Evolutionary conservation across 441 rosid genomes (phyloP).

Genomic region (Syzygium syzygioides): DNA sequence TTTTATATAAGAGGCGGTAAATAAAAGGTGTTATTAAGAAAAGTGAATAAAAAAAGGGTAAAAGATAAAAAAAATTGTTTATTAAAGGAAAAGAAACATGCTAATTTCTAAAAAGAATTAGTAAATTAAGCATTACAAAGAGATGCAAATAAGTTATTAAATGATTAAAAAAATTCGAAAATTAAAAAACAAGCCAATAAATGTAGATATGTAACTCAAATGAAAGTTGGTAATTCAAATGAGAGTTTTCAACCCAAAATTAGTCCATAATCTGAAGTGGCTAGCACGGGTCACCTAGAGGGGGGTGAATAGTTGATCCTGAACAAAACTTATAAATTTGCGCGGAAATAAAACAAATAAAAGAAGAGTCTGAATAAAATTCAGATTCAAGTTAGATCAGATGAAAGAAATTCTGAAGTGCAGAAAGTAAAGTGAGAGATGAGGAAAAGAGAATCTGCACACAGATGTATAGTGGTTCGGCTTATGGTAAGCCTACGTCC

Average conservation of each 20-base stretch:
- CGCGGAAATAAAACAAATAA: too few relatives aligned
- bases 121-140: background rate
- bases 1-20: background rate
- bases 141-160: background rate
- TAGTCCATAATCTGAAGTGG: background rate
- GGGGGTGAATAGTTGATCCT: too few relatives aligned
- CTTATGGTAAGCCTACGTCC: too few relatives aligned
- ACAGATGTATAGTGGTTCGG: too few relatives aligned
- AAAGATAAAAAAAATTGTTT: background rate
- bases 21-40: background rate
- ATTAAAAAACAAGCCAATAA: too few relatives aligned
- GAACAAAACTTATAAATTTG: too few relatives aligned
- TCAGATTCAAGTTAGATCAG: too few relatives aligned
- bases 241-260: background rate
- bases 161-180: rapidly evolving
- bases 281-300: too few relatives aligned
- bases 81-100: background rate
- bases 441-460: too few relatives aligned
- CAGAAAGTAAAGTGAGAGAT: too few relatives aligned
- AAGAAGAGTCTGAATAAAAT: too few relatives aligned
- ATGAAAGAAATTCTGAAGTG: too few relatives aligned
- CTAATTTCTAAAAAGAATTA: background rate
- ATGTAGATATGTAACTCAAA: background rate
- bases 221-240: background rate
- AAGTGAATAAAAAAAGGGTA: background rate